These are phyloP conservation scores for Oryza meyeriana DNA, from an alignment of 176 grass and related monocot species.

Conservation along the genomic window DNA sequence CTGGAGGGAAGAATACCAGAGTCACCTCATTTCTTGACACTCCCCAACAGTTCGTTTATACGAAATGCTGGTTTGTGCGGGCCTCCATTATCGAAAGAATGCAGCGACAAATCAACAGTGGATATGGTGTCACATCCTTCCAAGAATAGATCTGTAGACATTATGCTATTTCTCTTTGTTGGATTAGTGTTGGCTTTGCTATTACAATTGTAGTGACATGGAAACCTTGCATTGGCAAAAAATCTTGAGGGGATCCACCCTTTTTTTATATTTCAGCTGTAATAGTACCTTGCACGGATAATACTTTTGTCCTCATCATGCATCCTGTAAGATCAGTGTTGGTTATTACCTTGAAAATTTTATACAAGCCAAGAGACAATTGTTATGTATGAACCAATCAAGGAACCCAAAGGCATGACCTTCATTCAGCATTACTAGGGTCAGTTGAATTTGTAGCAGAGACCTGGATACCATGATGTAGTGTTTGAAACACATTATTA, in stretches of 20 bases:
- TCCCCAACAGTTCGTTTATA: not conserved
- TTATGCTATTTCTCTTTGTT: constrained; percentile 1
- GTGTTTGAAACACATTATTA: too few species aligned
- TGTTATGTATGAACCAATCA: too few species aligned
- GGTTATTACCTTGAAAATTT: too few species aligned
- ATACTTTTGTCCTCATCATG: too few species aligned
- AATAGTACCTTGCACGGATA: too few species aligned
- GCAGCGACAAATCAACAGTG: not conserved
- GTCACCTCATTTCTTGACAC: not conserved
- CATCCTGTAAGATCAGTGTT: too few species aligned
- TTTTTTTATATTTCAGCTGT: not conserved
- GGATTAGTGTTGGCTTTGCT: constrained; percentile 24
- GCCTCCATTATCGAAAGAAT: not conserved
- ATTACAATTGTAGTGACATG: not conserved
- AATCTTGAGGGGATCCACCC: not conserved
- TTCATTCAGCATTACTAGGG: too few species aligned
- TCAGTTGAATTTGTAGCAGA: too few species aligned
- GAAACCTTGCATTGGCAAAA: not conserved
- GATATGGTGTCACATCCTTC: not conserved
- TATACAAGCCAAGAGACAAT: too few species aligned
- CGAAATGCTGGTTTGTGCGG: constrained; percentile 15
- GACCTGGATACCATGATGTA: too few species aligned
- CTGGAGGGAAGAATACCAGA: constrained; percentile 28
- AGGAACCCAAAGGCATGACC: too few species aligned
- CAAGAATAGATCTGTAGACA: not conserved